Evolutionary conservation across 805 yeast species (phyloP), one percentile per base, ranked within the genome.

Genomic region (Pichia nakasei): DNA sequence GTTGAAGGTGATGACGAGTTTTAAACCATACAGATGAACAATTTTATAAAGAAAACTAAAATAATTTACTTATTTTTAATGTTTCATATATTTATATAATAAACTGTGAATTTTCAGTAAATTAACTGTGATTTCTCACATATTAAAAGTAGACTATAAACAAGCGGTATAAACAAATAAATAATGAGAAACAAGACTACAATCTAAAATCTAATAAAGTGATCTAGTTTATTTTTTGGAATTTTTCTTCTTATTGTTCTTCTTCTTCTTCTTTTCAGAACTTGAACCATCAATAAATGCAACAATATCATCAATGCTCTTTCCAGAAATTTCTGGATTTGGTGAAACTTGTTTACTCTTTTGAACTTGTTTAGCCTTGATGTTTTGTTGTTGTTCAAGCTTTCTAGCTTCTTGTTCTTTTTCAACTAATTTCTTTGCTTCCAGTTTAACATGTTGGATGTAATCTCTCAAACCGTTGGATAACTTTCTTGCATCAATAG

Each of bases 231-330:
- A 52, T 45, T 52, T 53, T 41, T 57, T 52, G 7, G 48, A 35
- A 19, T 44, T 48, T 35, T 55, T 57, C 43, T 58, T 52, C 12
- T 43, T 29, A 35, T 54, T 57, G 42, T 53, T 53, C 48, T 59
- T 58, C 42, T 50, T 55, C 47, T 58, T 57, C 50, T 64, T 61
- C 40, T 60, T 60, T 17, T 52, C 47, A 20, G 53, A 43, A 13
- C 48, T 42, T n/a, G 56, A 57, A 41, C 91, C 91, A 59, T 80
- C 82, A 55, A 85, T 82, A 56, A 78, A 85, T 48, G 71, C 69
- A 63, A 85, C 66, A 47, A 85, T 70, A 47, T 83, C 94, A 43
- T 82, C 91, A 42, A 85, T 73, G 18, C 86, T 77, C 61, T 80
- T 73, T 43, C 68, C 64, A 8, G 84, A 80, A 48, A 84, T 68